Evolutionary conservation across 2,329 filamentous ascomycete species (phyloP), one percentile per base, ranked within the genome.

Genomic region (Saccharata proteae): DNA sequence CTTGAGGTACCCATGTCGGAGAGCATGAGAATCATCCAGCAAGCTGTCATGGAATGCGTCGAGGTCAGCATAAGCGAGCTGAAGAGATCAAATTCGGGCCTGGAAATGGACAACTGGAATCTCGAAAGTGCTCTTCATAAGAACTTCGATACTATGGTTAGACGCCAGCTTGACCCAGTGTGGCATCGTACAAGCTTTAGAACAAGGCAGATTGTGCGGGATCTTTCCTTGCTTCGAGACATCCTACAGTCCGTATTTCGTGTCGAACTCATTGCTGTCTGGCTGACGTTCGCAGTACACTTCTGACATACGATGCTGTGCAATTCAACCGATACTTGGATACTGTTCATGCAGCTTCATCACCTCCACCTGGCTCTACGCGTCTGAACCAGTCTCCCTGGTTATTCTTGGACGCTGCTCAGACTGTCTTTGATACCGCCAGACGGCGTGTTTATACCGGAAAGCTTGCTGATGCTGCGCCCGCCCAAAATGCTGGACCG

Each of bases 71-170:
- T 98, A 42, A 75, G 81, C 34, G 90, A 98, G 57, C 68, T 98
- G 25, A 92, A 88, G 52, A 96, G 93, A 58, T 73, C 75, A 12
- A 96, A 94, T 48, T 71, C 76, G 1, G 86, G 85, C 2, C 64
- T 98, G 5, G 88, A 96, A 44, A 86, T 96, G 75, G 86, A 92
- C 37, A 86, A 94, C 48, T 96, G 88, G 88, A 94, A 84, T 29
- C 65, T 93, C 12, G 88, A 96, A 54, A 94, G 82, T 48, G 88
- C 88, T 20, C 60, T 96, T 38, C 80, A 94, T 42, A 82, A 80
- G 48, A 93, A 85, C 46, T 98, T 98, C 52, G 90, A 96, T 52
- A 65, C 81, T 38, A 79, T 86, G 34, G 76, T 98, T 30, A 72
- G 88, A 39, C 72, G 86, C 36, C 90, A 98, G 54, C 64, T 98